phyloP scores from a whole-genome alignment of 495 filamentous ascomycete genomes.

The Penicillium waksmanii region DNA sequence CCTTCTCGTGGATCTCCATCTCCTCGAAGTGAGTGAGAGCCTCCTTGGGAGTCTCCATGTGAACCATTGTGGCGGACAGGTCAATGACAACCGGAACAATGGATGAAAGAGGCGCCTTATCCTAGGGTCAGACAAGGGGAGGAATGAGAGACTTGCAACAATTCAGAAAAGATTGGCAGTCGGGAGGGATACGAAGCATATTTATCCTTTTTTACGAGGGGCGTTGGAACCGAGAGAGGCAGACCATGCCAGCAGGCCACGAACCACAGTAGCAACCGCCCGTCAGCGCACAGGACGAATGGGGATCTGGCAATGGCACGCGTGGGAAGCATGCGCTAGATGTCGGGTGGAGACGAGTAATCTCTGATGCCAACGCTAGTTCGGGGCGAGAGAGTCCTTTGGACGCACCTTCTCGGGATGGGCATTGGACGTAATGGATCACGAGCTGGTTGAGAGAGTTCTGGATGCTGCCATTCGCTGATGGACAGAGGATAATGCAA shows the following conservation, averaged over 20 bases:
- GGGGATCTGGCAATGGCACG: constrained; percentile 3
- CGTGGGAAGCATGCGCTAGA: not conserved
- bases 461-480: not conserved
- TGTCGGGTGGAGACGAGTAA: not conserved
- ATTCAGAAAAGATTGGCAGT: constrained; percentile 8
- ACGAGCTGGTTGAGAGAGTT: not conserved
- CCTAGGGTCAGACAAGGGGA: not conserved
- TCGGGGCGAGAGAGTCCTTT: not conserved
- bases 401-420: not conserved
- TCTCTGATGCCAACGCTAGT: not conserved
- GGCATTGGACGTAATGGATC: not conserved
- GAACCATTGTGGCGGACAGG: constrained; percentile 2
- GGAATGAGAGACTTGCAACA: constrained; percentile 1
- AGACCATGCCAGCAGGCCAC: not conserved
- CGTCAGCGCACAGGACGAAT: not conserved
- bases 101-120: constrained; percentile 1
- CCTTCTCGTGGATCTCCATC: constrained; percentile 64
- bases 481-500: not conserved
- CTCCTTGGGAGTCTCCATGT: constrained; percentile 30
- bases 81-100: constrained; percentile 2
- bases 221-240: not conserved
- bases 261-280: not conserved
- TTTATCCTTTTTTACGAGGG: not conserved
- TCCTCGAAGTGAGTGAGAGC: constrained; percentile 47
- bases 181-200: constrained; percentile 2